Evolutionary conservation across 1,139 yeast genomes (phyloP).

Genomic region (Suhomyces coccinellae): DNA sequence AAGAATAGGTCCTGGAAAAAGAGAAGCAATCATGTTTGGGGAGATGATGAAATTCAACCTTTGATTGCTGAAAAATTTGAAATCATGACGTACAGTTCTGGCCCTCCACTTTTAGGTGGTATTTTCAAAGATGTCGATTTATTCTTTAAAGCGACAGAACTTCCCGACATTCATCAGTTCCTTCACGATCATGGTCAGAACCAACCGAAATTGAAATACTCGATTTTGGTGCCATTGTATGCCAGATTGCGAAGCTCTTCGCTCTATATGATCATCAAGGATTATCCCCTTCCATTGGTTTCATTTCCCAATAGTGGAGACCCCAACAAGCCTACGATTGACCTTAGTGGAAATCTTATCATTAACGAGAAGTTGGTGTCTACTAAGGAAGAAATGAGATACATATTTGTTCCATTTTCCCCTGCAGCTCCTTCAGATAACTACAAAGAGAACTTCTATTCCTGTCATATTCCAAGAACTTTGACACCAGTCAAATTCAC

Average conservation of each 20-base stretch:
- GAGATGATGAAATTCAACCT: slow-evolving; percentile 34
- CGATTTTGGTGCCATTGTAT: slow-evolving; percentile 41
- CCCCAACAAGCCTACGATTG: slow-evolving; percentile 29
- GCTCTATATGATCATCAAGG: slow-evolving; percentile 36
- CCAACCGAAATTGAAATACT: slow-evolving; percentile 43
- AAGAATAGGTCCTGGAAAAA: slow-evolving; percentile 30
- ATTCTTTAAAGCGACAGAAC: slow-evolving; percentile 27
- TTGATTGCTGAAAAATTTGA: slow-evolving; percentile 35
- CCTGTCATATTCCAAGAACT: slow-evolving; percentile 43
- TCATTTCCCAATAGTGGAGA: slow-evolving; percentile 40
- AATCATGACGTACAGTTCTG: slow-evolving; percentile 36
- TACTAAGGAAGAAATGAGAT: slow-evolving; percentile 44
- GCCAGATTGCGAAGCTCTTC: slow-evolving; percentile 32
- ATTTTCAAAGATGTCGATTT: slow-evolving; percentile 35
- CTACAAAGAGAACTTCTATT: slow-evolving; percentile 38
- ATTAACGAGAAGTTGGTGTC: slow-evolving; percentile 43
- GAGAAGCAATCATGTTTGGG: slow-evolving; percentile 35
- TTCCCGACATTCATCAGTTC: slow-evolving; percentile 38
- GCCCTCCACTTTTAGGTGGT: slow-evolving; percentile 38
- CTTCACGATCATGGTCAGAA: slow-evolving; percentile 38
- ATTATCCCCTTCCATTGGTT: slow-evolving; percentile 44
- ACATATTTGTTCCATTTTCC: slow-evolving; percentile 47
- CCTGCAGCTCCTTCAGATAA: slow-evolving; percentile 31
- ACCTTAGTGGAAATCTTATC: slow-evolving; percentile 39
- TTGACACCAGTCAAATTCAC: slow-evolving; percentile 47